Conservation (phyloP, 352 stramenopile genomes). For the Pythium chondricola region DNA sequence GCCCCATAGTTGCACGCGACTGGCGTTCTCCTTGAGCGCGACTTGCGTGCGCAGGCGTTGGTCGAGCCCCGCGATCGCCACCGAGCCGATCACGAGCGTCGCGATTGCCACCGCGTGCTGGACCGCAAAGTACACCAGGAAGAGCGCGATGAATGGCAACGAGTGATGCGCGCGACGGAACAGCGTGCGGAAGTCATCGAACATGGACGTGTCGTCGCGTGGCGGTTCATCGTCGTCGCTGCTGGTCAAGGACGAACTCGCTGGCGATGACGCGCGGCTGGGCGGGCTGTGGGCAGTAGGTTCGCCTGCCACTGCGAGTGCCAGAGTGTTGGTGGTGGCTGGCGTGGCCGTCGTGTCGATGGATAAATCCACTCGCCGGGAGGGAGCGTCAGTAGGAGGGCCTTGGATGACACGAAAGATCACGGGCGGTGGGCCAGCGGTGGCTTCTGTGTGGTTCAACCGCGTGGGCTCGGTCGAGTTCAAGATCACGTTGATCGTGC, state of each 20-base stretch:
- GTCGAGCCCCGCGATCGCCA: slow-evolving; percentile 69
- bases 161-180: slow-evolving; percentile 68
- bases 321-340: no score
- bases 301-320: no score
- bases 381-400: no score
- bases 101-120: slow-evolving; percentile 66
- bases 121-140: slow-evolving; percentile 76
- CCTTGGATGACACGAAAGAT: no score
- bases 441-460: no score
- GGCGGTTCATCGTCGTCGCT: slow-evolving; percentile 8
- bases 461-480: no score
- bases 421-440: no score
- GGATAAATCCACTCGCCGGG: no score
- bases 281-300: no score
- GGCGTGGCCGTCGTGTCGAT: no score
- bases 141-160: slow-evolving; percentile 62
- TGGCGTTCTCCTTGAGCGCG: slow-evolving; percentile 72
- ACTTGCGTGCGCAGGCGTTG: slow-evolving; percentile 58
- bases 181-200: slow-evolving; percentile 59
- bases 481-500: no score
- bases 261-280: slow-evolving; percentile 1
- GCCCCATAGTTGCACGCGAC: slow-evolving; percentile 32
- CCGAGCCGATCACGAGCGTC: slow-evolving; percentile 55
- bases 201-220: slow-evolving; percentile 12
- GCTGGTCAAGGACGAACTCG: not conserved